phyloP scores from a whole-genome alignment of 371 early-diverging fungal genomes.

The Dichotomocladium elegans region DNA sequence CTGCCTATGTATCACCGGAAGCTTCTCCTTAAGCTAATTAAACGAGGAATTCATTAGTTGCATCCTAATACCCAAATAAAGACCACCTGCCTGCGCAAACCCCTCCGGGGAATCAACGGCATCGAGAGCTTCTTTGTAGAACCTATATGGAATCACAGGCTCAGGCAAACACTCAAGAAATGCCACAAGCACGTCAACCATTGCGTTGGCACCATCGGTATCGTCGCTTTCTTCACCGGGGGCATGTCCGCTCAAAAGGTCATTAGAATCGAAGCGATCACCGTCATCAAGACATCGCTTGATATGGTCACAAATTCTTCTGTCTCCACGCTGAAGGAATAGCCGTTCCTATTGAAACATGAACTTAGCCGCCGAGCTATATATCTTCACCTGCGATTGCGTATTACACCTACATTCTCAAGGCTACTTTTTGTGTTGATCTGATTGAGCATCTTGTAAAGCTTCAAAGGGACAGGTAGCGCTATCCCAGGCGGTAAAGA shows the following conservation, averaged over 20 bases:
- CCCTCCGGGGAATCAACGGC: constrained; percentile 47
- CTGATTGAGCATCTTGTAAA: no score
- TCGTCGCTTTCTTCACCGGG: constrained; percentile 5
- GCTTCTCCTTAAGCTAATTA: constrained; percentile 42
- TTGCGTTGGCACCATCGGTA: constrained; percentile 66
- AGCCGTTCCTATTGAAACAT: constrained; percentile 48
- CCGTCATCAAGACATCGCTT: constrained; percentile 83
- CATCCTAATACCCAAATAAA: background rate
- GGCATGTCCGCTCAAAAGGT: constrained; percentile 30
- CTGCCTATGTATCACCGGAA: constrained; percentile 67
- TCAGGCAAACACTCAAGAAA: constrained; percentile 74
- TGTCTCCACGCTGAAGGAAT: constrained; percentile 70
- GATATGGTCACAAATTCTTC: constrained; percentile 60
- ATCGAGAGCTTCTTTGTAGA: constrained; percentile 63
- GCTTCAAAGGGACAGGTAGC: no score
- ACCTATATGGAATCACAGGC: constrained; percentile 66
- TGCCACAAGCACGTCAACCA: constrained; percentile 70
- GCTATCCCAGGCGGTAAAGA: no score
- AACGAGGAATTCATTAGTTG: constrained; percentile 1
- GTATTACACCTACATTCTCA: no score
- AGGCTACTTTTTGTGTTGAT: no score
- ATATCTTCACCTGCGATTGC: background rate
- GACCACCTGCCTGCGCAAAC: constrained; percentile 37
- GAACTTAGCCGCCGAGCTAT: no score
- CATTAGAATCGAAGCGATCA: constrained; percentile 60